A percentile compares a stretch with the other conserved stretches of the same genome.
These are phyloP conservation scores for Wickerhamiella galacta DNA, from an alignment of 805 yeast genomes.

Conservation along the genomic window DNA sequence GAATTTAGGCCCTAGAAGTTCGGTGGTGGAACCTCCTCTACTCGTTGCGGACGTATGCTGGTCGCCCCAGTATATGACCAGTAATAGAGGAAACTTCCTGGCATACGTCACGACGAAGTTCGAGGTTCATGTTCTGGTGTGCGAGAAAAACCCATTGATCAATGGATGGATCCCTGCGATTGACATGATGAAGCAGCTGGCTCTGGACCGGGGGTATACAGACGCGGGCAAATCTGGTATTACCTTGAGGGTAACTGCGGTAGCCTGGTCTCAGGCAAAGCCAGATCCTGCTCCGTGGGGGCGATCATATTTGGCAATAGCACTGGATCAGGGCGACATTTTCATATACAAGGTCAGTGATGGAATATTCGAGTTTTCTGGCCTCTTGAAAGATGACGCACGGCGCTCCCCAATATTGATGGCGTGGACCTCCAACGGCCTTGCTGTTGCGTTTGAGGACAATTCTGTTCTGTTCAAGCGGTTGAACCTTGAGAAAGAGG, in stretches of 20 bases:
- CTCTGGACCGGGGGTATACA: not conserved
- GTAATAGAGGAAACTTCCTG: constrained; percentile 1
- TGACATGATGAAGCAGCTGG: not conserved
- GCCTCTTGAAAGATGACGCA: too few relatives aligned
- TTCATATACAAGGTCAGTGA: not conserved
- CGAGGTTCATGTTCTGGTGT: not conserved
- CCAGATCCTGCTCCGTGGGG: not conserved
- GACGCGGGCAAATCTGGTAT: not conserved
- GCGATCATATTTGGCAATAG: not conserved
- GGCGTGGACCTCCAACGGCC: not conserved
- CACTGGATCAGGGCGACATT: not conserved
- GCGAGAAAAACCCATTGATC: not conserved
- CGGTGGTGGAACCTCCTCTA: not conserved
- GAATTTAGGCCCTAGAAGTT: not conserved
- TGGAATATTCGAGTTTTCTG: not conserved
- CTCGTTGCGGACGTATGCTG: constrained; percentile 3
- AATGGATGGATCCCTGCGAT: not conserved
- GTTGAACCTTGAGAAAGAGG: not conserved
- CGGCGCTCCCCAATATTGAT: too few relatives aligned
- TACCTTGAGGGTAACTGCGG: too few relatives aligned
- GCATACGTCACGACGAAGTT: constrained; percentile 2
- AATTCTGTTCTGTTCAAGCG: not conserved
- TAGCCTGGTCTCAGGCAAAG: constrained; percentile 1
- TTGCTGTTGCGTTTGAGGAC: not conserved
- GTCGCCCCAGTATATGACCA: constrained; percentile 3